Evolutionary conservation across 345 rosid genomes (phyloP).

Genomic region (Eutrema japonicum): DNA sequence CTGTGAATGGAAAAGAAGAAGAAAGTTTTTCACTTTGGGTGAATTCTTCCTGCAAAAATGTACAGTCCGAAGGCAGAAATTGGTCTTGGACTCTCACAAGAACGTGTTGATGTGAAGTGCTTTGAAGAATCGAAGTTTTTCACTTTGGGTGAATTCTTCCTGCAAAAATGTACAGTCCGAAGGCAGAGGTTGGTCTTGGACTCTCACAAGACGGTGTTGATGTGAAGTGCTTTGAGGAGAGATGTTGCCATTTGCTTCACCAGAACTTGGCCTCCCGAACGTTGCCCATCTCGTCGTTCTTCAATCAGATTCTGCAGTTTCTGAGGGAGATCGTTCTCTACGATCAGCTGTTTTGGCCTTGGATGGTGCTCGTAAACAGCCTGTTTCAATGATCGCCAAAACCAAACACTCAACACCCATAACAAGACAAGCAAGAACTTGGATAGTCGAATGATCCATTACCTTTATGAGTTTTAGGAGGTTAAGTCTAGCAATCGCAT

Average conservation of each 20-base stretch:
- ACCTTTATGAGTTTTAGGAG: constrained; percentile 96
- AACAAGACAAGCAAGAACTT: constrained; percentile 46
- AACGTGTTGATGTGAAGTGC: constrained; percentile 95
- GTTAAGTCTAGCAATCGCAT: constrained; percentile 95
- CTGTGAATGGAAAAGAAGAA: background rate
- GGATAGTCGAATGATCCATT: constrained; percentile 33
- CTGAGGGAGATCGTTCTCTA: constrained; percentile 89
- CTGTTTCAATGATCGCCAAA: constrained; percentile 50
- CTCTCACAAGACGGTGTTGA: constrained; percentile 77
- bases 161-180: constrained; percentile 18
- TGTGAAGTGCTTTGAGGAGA: constrained; percentile 92
- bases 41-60: constrained; percentile 3
- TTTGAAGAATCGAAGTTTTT: constrained; percentile 55
- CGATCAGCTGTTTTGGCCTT: constrained; percentile 90
- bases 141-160: constrained; percentile 3
- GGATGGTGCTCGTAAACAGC: constrained; percentile 99
- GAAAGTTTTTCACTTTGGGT: constrained; percentile 7
- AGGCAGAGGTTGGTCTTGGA: constrained; percentile 51
- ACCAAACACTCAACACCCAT: constrained; percentile 18
- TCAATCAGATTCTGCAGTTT: constrained; percentile 87
- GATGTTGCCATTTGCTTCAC: constrained; percentile 99
- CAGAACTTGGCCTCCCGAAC: constrained; percentile 92
- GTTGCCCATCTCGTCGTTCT: constrained; percentile 92
- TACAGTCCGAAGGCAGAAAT: constrained; percentile 8
- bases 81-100: constrained; percentile 66